Conservation (phyloP, 1,284 basidiomycete species). For the Cutaneotrichosporon curvatum region DNA sequence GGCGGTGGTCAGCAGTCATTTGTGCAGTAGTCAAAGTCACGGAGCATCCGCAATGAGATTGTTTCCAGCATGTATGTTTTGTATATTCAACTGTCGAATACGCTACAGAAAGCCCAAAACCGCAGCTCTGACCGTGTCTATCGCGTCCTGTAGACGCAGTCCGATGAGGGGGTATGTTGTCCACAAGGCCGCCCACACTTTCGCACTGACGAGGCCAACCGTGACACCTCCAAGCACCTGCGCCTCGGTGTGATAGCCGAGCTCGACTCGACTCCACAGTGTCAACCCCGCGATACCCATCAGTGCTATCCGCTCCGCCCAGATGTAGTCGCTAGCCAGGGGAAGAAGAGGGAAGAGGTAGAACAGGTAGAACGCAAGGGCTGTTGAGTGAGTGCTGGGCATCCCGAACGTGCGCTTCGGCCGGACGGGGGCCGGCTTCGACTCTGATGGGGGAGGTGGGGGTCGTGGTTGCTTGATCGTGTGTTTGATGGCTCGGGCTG, state of each 20-base stretch:
- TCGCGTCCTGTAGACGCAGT: not conserved
- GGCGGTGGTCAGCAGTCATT: not conserved
- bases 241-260: constrained; percentile 70
- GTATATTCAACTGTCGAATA: not conserved
- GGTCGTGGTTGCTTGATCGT: constrained; percentile 68
- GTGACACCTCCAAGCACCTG: constrained; percentile 64
- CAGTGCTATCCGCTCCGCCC: constrained; percentile 40
- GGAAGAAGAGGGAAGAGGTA: constrained; percentile 58
- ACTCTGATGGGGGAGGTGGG: constrained; percentile 37
- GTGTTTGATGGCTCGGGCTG: constrained; percentile 63
- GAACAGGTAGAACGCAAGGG: constrained; percentile 62
- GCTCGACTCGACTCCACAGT: constrained; percentile 63
- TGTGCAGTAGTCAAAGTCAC: not conserved
- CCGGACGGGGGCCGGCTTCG: constrained; percentile 13
- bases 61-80: not conserved
- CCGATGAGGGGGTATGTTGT: constrained; percentile 9
- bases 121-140: not conserved
- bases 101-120: not conserved
- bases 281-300: constrained; percentile 44
- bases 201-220: constrained; percentile 56
- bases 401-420: constrained; percentile 54
- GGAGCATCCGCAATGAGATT: not conserved
- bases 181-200: constrained; percentile 50
- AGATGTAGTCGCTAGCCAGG: constrained; percentile 51
- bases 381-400: constrained; percentile 80